Evolutionary conservation across 1,139 yeast genomes (phyloP).

Genomic region (Blastobotrys apis): DNA sequence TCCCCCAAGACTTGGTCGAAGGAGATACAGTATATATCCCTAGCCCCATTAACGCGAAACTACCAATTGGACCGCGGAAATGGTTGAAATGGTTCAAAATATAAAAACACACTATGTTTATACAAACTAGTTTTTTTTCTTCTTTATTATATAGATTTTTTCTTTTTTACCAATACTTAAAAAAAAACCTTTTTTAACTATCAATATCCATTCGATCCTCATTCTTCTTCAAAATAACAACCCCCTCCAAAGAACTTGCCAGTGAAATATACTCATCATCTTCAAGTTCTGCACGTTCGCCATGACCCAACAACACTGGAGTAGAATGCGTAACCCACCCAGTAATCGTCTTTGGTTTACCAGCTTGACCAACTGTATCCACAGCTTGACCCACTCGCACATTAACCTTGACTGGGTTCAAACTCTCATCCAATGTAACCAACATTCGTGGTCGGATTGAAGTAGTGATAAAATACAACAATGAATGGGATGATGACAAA

Average conservation of each 20-base stretch:
- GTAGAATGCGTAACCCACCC: slow-evolving; percentile 99
- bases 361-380: slow-evolving; percentile 98
- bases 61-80: no score
- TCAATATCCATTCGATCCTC: slow-evolving; percentile 80
- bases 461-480: slow-evolving; percentile 81
- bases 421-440: slow-evolving; percentile 84
- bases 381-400: slow-evolving; percentile 99
- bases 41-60: no score
- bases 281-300: slow-evolving; percentile 96
- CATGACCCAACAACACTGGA: slow-evolving; percentile 87
- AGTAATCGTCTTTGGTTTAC: slow-evolving; percentile 96
- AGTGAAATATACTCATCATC: slow-evolving; percentile 87
- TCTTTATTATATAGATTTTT: no score
- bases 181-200: slow-evolving; percentile 29
- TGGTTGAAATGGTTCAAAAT: no score
- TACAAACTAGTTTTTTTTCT: no score
- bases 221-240: slow-evolving; percentile 86
- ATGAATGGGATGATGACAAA: slow-evolving; percentile 63
- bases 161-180: no score
- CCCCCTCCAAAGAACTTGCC: slow-evolving; percentile 81
- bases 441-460: slow-evolving; percentile 93
- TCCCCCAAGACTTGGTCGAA: no score
- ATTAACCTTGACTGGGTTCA: slow-evolving; percentile 86
- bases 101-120: no score
- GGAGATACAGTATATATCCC: no score